Conservation (phyloP, 345 rosid genomes). For the Gossypium stocksii region DNA sequence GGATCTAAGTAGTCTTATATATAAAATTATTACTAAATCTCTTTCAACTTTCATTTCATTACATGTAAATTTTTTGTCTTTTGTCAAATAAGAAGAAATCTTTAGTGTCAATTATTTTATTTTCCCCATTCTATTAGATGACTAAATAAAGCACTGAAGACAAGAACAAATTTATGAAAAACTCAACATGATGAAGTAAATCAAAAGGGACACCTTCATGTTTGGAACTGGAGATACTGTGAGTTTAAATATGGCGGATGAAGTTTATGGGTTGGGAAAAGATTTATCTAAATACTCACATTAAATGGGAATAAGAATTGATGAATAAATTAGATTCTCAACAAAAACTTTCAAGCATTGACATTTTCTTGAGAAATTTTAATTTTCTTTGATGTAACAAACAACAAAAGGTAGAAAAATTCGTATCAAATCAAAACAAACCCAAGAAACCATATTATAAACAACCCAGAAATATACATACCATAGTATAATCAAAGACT, state of each 20-base stretch:
- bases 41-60: neutral
- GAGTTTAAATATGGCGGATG: neutral
- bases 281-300: too few species aligned
- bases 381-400: constrained; percentile 2
- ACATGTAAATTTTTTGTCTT: neutral
- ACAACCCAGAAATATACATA: constrained; percentile 23
- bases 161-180: too few species aligned
- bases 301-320: neutral
- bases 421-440: neutral
- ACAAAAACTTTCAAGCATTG: neutral
- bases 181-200: too few species aligned
- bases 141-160: too few species aligned
- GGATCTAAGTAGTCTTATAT: constrained; percentile 14
- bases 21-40: constrained; percentile 6
- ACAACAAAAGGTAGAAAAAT: constrained; percentile 6
- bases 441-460: neutral
- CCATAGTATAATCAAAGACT: constrained; percentile 67
- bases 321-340: neutral
- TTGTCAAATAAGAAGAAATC: too few species aligned
- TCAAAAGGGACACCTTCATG: neutral
- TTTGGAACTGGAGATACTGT: neutral
- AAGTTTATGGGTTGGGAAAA: neutral
- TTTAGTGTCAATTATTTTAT: too few species aligned
- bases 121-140: too few species aligned
- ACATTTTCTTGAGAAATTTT: neutral